Percentiles rank a stretch among this genome's conserved stretches.
These are phyloP conservation scores for Betula pendula DNA, from an alignment of 306 rosid genomes.

Conservation along the genomic window DNA sequence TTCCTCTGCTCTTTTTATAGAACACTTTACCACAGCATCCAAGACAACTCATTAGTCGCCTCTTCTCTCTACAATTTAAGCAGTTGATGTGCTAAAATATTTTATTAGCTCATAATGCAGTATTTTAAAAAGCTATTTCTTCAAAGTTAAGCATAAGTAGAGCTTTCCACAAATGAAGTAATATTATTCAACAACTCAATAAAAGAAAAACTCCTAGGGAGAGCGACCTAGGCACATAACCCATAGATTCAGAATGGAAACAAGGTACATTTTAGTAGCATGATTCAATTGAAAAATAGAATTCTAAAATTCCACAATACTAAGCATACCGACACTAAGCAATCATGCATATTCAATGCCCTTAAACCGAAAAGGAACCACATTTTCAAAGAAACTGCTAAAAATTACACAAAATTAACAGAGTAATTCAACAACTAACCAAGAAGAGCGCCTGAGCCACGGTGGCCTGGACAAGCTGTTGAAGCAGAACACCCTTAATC, in stretches of 20 bases:
- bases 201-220: not conserved
- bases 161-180: slow-evolving; percentile 5
- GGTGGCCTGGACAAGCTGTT: slow-evolving; percentile 78
- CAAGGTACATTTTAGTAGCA: not conserved
- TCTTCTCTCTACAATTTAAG: not conserved
- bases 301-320: not conserved
- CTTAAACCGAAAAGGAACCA: not conserved
- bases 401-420: not conserved
- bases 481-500: slow-evolving; percentile 80
- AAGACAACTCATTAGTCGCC: not conserved
- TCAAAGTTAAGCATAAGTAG: not conserved
- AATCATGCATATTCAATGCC: not conserved
- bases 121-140: not conserved
- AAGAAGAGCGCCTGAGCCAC: slow-evolving; percentile 66
- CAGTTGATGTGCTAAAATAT: not conserved
- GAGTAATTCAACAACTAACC: slow-evolving; percentile 46
- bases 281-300: not conserved
- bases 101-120: not conserved
- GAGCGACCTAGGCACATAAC: not conserved
- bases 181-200: slow-evolving; percentile 2
- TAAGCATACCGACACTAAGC: not conserved
- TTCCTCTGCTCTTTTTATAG: not conserved
- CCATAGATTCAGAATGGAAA: not conserved
- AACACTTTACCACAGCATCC: not conserved
- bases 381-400: not conserved